Conservation (phyloP, 2,329 filamentous ascomycete species). For the Nothophaeocryptopus gaeumannii region DNA sequence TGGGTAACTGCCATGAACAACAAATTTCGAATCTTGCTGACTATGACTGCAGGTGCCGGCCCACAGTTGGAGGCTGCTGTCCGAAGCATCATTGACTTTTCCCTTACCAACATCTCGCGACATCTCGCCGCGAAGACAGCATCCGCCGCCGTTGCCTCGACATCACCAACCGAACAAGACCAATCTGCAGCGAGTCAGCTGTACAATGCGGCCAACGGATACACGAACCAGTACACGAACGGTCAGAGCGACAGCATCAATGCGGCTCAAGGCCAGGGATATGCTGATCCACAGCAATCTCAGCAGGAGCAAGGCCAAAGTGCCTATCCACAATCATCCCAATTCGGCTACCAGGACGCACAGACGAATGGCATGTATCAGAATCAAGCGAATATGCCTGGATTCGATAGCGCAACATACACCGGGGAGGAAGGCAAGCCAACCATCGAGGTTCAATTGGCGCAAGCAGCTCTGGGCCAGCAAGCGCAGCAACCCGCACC, state of each 20-base stretch:
- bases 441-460: slow-evolving; percentile 24
- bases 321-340: slow-evolving; percentile 13
- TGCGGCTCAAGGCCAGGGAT: slow-evolving; percentile 16
- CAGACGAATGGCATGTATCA: slow-evolving; percentile 16
- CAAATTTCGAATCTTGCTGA: background rate
- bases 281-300: slow-evolving; percentile 22
- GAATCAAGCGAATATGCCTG: slow-evolving; percentile 7
- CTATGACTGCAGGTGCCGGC: slow-evolving; percentile 37
- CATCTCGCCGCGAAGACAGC: slow-evolving; percentile 43
- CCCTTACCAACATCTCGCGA: slow-evolving; percentile 47
- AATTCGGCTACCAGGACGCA: slow-evolving; percentile 14
- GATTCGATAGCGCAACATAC: slow-evolving; percentile 18
- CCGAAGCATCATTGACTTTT: slow-evolving; percentile 49
- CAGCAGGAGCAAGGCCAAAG: slow-evolving; percentile 19
- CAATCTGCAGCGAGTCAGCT: slow-evolving; percentile 8
- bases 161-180: slow-evolving; percentile 18
- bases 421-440: slow-evolving; percentile 22
- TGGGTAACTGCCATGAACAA: slow-evolving; percentile 55
- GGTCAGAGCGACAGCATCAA: slow-evolving; percentile 9
- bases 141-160: slow-evolving; percentile 42
- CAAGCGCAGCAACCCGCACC: slow-evolving; percentile 15
- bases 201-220: slow-evolving; percentile 14
- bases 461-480: slow-evolving; percentile 17
- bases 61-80: slow-evolving; percentile 49
- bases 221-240: slow-evolving; percentile 12